Base-by-base conservation (phyloP, 495 filamentous ascomycete species). In the Neohortaea acidophila region DNA sequence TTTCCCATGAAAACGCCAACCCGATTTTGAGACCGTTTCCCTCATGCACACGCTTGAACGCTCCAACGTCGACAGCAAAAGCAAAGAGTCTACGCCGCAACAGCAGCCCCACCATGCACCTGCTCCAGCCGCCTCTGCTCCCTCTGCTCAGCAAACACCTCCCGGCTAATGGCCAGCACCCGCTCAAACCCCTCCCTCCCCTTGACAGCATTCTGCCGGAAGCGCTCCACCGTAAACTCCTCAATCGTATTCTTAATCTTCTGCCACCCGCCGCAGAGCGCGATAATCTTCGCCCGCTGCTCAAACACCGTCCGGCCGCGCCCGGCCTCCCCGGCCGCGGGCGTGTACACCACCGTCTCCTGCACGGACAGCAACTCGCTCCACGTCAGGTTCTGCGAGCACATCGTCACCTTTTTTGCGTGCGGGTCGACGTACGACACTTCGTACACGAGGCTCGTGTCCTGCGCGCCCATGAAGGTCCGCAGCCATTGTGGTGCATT, bases 231-330 rank as follows among this genome's bases (percentile, higher is more conserved):
- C 15, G 81, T 80, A 28, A 82, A 77, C 47, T 94, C 82, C 61
- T 97, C 89, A 49, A 97, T 84, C 57, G 75, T 81, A 53, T 82
- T 89, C 62, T 81, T 86, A 53, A 97, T 75, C 51, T 83, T 84
- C 59, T 93, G 81, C 83, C 87, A 96, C 14, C 89, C 89, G 42
- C 91, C 87, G 55, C 84, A 92, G 11, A 96, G 64, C 1, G 89
- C 89, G 2, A 83, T 94, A 54, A 97, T 92, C 59, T 81, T 70
- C 7, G 89, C 89, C 37, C 83, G 73, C 63, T 97, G 89, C 25
- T 67, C 64, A 56, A 96, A 94, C 21, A 71, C 67, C 3, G 89
- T 97, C 48, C 70, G 71, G n/a, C n/a, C n/a, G 34, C 68, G 64
- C 23, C 63, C 61, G 21, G 68, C 68, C 4, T 63, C 35, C 2